A percentile compares a stretch with the other conserved stretches of the same genome.
phyloP scores from a whole-genome alignment of 768 basidiomycete species.

The Rhizopogon vinicolor region DNA sequence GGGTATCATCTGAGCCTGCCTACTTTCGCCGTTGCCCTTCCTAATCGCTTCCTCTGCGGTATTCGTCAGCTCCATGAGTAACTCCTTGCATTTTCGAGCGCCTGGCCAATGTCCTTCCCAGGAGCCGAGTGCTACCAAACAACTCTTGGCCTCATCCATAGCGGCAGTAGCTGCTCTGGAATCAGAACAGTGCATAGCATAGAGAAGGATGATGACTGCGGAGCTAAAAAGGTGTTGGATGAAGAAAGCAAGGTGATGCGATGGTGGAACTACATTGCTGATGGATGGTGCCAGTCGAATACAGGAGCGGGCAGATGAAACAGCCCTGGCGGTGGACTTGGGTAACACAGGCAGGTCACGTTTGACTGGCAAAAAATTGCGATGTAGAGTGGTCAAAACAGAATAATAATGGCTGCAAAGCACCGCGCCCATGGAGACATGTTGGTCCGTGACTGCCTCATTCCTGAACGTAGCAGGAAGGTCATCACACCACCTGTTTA shows the following conservation, averaged over 20 bases:
- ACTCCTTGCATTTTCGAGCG: constrained; percentile 80
- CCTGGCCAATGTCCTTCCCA: constrained; percentile 91
- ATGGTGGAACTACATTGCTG: constrained; percentile 77
- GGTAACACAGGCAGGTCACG: constrained; percentile 65
- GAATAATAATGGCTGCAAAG: constrained; percentile 90
- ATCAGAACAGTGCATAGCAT: constrained; percentile 81
- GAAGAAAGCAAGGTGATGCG: constrained; percentile 85
- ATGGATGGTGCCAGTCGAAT: constrained; percentile 83
- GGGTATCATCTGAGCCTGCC: constrained; percentile 18
- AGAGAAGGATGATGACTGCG: constrained; percentile 78
- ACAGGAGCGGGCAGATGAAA: constrained; percentile 80
- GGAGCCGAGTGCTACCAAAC: constrained; percentile 63
- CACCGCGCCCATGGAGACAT: constrained; percentile 82
- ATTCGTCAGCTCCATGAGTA: constrained; percentile 63
- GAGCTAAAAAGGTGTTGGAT: constrained; percentile 89
- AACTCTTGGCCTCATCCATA: constrained; percentile 78
- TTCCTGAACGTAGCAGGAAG: constrained; percentile 74
- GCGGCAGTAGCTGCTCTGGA: constrained; percentile 59
- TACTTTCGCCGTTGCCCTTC: constrained; percentile 16
- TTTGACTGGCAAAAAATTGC: constrained; percentile 80
- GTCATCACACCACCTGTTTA: constrained; percentile 81
- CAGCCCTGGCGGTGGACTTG: constrained; percentile 74
- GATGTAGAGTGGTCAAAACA: constrained; percentile 80
- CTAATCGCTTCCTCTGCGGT: constrained; percentile 68
- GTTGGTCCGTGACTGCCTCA: constrained; percentile 66